Evolutionary conservation across 106 monocot genomes (phyloP).

Genomic region (Dendrobium catenatum): DNA sequence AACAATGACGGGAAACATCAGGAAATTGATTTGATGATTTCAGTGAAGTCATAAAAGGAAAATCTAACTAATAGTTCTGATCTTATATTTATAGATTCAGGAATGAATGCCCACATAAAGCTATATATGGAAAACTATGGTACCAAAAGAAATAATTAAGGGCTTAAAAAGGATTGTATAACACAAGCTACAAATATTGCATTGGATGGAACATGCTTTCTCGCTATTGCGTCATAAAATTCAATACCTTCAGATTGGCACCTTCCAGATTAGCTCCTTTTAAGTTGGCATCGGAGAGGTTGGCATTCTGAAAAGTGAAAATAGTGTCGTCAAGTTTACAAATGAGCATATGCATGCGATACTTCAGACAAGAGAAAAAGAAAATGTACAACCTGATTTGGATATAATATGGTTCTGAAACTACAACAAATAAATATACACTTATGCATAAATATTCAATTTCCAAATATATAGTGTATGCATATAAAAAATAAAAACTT

Average conservation of each 20-base stretch:
- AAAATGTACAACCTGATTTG: neutral
- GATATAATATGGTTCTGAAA: neutral
- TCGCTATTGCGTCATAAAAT: neutral
- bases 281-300: constrained; percentile 70
- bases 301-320: constrained; percentile 74
- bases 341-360: neutral
- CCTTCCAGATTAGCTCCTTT: constrained; percentile 96
- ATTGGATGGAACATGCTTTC: neutral
- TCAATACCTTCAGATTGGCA: constrained; percentile 88
- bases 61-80: neutral
- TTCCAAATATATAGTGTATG: neutral
- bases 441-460: neutral
- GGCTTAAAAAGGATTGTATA: neutral
- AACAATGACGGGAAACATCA: neutral
- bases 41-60: neutral
- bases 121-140: neutral
- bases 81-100: neutral
- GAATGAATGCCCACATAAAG: neutral
- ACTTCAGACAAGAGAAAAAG: neutral
- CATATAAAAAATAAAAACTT: neutral
- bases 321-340: neutral
- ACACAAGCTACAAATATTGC: neutral
- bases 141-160: neutral
- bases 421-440: neutral
- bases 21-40: neutral